Percentiles rank a stretch among this genome's conserved stretches.
Evolutionary conservation across 2,329 filamentous ascomycete genomes (phyloP).

Genomic region (Trichoderma brevicompactum): DNA sequence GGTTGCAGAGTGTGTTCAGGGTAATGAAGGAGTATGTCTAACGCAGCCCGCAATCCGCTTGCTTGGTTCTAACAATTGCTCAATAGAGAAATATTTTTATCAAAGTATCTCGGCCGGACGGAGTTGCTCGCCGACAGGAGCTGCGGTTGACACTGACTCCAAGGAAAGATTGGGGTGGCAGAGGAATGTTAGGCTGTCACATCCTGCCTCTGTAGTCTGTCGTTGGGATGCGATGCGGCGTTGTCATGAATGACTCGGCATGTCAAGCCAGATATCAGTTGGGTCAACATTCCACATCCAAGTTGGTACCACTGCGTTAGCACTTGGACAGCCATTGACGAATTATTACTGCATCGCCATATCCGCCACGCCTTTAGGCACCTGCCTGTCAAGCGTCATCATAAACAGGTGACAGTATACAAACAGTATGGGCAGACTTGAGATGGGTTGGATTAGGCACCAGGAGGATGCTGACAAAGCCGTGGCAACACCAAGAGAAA

Average conservation of each 20-base stretch:
- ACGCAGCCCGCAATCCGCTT: neutral
- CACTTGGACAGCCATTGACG: neutral
- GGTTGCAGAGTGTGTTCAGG: slow-evolving; percentile 87
- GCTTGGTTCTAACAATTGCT: slow-evolving; percentile 34
- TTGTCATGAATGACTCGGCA: neutral
- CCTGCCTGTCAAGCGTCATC: neutral
- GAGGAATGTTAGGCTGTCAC: slow-evolving; percentile 89
- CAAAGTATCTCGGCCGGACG: slow-evolving; percentile 60
- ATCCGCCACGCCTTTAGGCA: neutral
- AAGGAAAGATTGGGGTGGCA: slow-evolving; percentile 82
- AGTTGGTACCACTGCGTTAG: neutral
- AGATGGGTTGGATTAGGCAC: slow-evolving; percentile 3
- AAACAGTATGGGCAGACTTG: neutral
- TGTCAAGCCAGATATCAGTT: neutral
- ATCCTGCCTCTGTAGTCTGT: slow-evolving; percentile 69
- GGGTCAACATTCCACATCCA: neutral
- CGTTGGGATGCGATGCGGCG: neutral
- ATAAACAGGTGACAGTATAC: neutral
- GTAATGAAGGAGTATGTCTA: slow-evolving; percentile 80
- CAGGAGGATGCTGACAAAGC: neutral
- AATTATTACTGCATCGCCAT: neutral
- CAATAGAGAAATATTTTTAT: slow-evolving; percentile 71
- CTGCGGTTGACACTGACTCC: slow-evolving; percentile 76
- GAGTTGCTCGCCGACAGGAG: slow-evolving; percentile 53
- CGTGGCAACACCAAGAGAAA: neutral